Base-by-base conservation (phyloP, 2,329 filamentous ascomycete genomes). In the Botrytis tulipae region DNA sequence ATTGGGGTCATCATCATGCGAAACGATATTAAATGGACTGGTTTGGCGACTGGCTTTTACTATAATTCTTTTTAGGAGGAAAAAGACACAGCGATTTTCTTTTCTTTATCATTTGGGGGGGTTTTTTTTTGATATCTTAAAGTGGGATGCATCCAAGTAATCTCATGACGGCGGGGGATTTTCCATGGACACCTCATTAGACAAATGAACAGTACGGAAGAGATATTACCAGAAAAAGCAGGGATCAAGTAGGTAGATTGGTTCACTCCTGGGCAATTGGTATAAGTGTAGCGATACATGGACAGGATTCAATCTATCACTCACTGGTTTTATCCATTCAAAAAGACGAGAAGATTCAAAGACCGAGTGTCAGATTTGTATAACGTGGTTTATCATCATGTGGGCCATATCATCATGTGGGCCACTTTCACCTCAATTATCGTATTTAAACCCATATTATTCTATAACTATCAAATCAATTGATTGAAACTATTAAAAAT, bases 11-110 rank as follows among this genome's bases (percentile, higher is more conserved):
- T 42, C 25, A 42, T 59, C 48, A 69, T 44, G 66, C 66, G 66
- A 42, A 69, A 69, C 25, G 66, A 69, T 42, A 57, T 25, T 37
- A 42, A 69, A 68, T 57, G 66, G 66, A 32, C 22, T 57, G 66
- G 66, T 42, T 32, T 44, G 18, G 37, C 57, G 35, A 57, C n/a
- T 69, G 37, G n/a, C 7, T 42, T 69, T 69, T 57, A 57, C 66
- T 69, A 57, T 57, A 69, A 69, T 69, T 66, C 25, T 40, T 57
- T 54, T 42, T 32, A 32, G 66, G 48, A 46, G 63, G 63, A 40
- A 60, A 29, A 69, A 40, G 37, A 65, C 14, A 32, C 6, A 67
- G 35, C 25, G 48, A 6, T 57, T 69, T 57, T 57, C 35, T 22
- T 57, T 57, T 29, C 6, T 18, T 57, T 4, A 29, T 57, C n/a